phyloP scores from a whole-genome alignment of 345 rosid genomes.

The Pelargonium nanum region DNA sequence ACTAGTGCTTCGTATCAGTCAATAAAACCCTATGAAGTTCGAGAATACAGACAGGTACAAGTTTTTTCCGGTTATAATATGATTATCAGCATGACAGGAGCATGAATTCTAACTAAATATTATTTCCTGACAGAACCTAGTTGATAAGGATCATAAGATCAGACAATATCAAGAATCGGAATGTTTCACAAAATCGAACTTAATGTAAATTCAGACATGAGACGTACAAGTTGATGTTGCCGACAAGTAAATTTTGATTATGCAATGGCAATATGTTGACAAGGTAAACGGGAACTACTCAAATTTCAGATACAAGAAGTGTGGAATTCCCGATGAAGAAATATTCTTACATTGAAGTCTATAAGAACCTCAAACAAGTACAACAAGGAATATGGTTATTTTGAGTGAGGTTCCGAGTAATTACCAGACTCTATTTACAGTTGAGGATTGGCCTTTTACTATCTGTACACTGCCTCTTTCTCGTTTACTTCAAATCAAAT shows the following conservation, averaged over 20 bases:
- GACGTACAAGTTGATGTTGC: not conserved
- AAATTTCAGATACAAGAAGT: not conserved
- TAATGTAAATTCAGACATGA: not conserved
- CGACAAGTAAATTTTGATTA: not conserved
- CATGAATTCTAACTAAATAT: too few species aligned
- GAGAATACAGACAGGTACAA: too few species aligned
- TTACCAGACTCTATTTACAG: constrained; percentile 51
- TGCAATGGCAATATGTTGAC: not conserved
- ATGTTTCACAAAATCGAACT: too few species aligned
- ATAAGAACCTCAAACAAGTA: not conserved
- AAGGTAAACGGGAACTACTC: not conserved
- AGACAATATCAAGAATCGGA: too few species aligned
- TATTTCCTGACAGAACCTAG: too few species aligned
- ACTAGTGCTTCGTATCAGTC: too few species aligned
- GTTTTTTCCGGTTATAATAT: too few species aligned
- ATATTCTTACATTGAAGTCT: not conserved
- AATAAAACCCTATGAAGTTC: too few species aligned
- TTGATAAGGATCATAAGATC: too few species aligned
- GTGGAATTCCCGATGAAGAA: not conserved
- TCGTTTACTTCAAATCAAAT: constrained; percentile 30
- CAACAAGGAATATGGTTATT: not conserved
- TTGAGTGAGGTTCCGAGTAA: not conserved
- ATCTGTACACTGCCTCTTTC: constrained; percentile 40
- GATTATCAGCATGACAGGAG: too few species aligned
- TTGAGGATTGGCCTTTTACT: constrained; percentile 33